Evolutionary conservation across 495 filamentous ascomycete genomes (phyloP).

Genomic region (Chlorociboria aeruginascens): DNA sequence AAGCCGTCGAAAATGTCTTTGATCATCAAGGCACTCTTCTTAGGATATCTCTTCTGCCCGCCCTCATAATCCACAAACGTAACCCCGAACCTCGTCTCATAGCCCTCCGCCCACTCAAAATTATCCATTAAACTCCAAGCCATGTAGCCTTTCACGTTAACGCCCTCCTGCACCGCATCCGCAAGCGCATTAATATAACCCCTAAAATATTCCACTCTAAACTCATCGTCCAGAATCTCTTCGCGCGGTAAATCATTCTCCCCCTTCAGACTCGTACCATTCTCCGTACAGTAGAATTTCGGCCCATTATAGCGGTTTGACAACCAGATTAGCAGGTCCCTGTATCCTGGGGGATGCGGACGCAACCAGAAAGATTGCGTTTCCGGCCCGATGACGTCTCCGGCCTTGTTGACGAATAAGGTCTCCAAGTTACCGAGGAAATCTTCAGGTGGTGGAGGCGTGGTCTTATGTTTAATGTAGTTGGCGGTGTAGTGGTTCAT

Average conservation of each 20-base stretch:
- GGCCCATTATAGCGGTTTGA: conserved; percentile 62
- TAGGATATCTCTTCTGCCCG: conserved; percentile 62
- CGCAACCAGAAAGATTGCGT: conserved; percentile 68
- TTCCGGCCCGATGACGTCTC: conserved; percentile 58
- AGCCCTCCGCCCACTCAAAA: conserved; percentile 66
- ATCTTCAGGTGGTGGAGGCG: conserved; percentile 45
- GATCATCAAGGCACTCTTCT: conserved; percentile 63
- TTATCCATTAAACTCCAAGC: conserved; percentile 76
- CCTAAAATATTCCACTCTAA: conserved; percentile 61
- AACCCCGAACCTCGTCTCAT: conserved; percentile 71
- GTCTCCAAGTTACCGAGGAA: conserved; percentile 60
- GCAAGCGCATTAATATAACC: conserved; percentile 64
- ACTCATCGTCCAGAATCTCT: conserved; percentile 60
- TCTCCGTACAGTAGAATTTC: conserved; percentile 74
- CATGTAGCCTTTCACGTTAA: conserved; percentile 61
- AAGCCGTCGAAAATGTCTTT: conserved; percentile 47
- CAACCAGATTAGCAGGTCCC: conserved; percentile 67
- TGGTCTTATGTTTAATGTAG: conserved; percentile 61
- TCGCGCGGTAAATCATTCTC: conserved; percentile 64
- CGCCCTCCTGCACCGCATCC: conserved; percentile 48
- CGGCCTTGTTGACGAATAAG: conserved; percentile 53
- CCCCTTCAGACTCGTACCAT: conserved; percentile 64
- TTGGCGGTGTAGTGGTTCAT: conserved; percentile 82
- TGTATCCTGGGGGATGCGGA: conserved; percentile 59
- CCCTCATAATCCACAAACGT: conserved; percentile 68